Percentiles rank a stretch among this genome's conserved stretches.
phyloP scores from a whole-genome alignment of 2,329 filamentous ascomycete genomes.

The Ceratocystis lukuohia region DNA sequence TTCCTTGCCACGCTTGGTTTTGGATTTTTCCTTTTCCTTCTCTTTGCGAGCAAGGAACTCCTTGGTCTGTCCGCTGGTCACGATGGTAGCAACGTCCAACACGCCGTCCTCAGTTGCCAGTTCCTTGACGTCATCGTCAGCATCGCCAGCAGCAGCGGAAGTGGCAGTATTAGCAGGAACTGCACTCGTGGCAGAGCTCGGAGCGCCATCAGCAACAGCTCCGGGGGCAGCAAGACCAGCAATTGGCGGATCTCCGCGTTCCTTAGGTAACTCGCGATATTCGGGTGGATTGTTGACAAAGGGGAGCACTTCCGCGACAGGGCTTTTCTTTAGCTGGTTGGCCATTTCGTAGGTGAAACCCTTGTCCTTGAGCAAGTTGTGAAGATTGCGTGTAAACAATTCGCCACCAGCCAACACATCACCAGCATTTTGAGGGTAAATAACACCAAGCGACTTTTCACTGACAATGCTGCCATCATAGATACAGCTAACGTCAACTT shows the following conservation, averaged over 20 bases:
- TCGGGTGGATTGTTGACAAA: conserved; percentile 35
- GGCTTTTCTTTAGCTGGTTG: conserved; percentile 54
- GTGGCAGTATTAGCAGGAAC: conserved; percentile 22
- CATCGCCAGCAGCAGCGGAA: conserved; percentile 27
- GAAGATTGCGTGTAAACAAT: conserved; percentile 63
- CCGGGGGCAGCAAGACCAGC: conserved; percentile 13
- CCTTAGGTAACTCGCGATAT: conserved; percentile 37
- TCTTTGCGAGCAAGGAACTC: conserved; percentile 76
- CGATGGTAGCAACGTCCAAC: conserved; percentile 71
- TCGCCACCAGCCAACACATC: conserved; percentile 62
- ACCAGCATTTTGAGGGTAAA: conserved; percentile 27
- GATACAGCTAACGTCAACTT: conserved; percentile 85
- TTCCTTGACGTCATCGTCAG: conserved; percentile 29
- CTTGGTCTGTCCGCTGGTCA: conserved; percentile 65
- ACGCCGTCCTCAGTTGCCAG: conserved; percentile 53
- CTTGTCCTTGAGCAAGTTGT: conserved; percentile 49
- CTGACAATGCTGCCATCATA: conserved; percentile 64
- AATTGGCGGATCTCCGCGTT: conserved; percentile 23
- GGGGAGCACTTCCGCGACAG: conserved; percentile 53
- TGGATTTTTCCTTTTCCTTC: conserved; percentile 59
- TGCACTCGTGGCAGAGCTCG: conserved; percentile 24
- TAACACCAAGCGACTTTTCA: conserved; percentile 50
- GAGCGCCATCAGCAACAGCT: conserved; percentile 25
- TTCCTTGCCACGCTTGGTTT: conserved; percentile 48
- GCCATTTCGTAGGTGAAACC: conserved; percentile 53